phyloP scores from a whole-genome alignment of 129 eudicot species.

The Oenanthe sinensis region DNA sequence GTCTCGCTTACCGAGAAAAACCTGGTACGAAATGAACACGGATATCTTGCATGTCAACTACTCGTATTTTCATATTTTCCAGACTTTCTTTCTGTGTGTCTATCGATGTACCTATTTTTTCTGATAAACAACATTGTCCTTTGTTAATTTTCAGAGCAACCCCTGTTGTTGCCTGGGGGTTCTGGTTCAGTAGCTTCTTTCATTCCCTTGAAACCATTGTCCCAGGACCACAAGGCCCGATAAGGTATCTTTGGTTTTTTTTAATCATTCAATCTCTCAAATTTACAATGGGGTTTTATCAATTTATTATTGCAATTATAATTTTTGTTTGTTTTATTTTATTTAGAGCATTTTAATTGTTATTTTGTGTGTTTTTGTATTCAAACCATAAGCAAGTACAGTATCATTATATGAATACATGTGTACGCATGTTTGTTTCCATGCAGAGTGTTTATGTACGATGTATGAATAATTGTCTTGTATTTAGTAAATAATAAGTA shows the following conservation, averaged over 20 bases:
- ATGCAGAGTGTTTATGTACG: too few relatives aligned
- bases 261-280: too few relatives aligned
- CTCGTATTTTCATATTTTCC: neutral
- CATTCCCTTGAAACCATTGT: neutral
- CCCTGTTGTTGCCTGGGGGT: slow-evolving; percentile 14
- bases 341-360: too few relatives aligned
- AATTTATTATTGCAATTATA: neutral
- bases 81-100: neutral
- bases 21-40: slow-evolving; percentile 8
- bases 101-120: neutral
- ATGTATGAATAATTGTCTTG: too few relatives aligned
- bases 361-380: neutral
- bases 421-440: neutral
- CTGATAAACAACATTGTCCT: neutral
- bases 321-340: neutral
- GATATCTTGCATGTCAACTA: neutral
- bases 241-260: neutral
- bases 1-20: slow-evolving; percentile 9
- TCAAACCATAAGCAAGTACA: too few relatives aligned
- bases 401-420: neutral
- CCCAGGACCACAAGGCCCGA: slow-evolving; percentile 19
- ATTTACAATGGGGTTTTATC: too few relatives aligned
- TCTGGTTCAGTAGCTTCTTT: neutral
- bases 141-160: neutral
- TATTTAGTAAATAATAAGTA: too few relatives aligned